Percentiles rank a stretch among this genome's conserved stretches.
phyloP scores from a whole-genome alignment of 2,329 filamentous ascomycete genomes.

The Laburnicola sp. region DNA sequence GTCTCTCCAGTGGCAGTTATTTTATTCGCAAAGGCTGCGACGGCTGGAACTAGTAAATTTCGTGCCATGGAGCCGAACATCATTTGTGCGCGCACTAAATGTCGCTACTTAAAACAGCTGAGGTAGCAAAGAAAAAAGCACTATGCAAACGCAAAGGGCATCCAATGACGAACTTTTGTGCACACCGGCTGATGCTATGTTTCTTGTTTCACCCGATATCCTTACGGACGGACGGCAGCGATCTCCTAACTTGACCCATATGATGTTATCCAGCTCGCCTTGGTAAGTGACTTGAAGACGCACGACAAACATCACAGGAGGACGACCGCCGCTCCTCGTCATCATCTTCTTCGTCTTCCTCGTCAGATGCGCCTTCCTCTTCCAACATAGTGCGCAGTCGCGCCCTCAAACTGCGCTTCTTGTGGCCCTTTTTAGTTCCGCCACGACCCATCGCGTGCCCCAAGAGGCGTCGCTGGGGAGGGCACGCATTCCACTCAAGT shows the following conservation, averaged over 20 bases:
- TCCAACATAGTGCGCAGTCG: constrained; percentile 47
- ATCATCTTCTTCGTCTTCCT: constrained; percentile 67
- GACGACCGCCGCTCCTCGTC: constrained; percentile 64
- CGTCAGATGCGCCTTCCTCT: constrained; percentile 59
- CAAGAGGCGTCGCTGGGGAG: constrained; percentile 37
- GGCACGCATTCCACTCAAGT: constrained; percentile 49
- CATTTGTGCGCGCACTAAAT: no score
- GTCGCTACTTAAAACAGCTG: no score
- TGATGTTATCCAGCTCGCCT: constrained; percentile 7
- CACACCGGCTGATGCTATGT: no score
- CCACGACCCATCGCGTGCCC: constrained; percentile 49
- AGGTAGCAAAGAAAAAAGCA: no score
- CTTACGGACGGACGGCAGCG: constrained; percentile 15
- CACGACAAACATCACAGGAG: constrained; percentile 55
- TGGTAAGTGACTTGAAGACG: neutral
- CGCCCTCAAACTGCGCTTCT: constrained; percentile 38
- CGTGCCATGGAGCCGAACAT: no score
- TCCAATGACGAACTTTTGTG: no score
- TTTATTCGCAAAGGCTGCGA: no score
- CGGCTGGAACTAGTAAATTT: no score
- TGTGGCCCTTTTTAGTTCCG: constrained; percentile 42
- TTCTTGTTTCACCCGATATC: neutral
- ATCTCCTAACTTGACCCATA: constrained; percentile 62
- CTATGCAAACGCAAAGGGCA: no score
- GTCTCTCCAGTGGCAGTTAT: no score